Percentiles rank a stretch among this genome's conserved stretches.
phyloP scores from a whole-genome alignment of 1,284 basidiomycete species.

The Phlebopus sp. region DNA sequence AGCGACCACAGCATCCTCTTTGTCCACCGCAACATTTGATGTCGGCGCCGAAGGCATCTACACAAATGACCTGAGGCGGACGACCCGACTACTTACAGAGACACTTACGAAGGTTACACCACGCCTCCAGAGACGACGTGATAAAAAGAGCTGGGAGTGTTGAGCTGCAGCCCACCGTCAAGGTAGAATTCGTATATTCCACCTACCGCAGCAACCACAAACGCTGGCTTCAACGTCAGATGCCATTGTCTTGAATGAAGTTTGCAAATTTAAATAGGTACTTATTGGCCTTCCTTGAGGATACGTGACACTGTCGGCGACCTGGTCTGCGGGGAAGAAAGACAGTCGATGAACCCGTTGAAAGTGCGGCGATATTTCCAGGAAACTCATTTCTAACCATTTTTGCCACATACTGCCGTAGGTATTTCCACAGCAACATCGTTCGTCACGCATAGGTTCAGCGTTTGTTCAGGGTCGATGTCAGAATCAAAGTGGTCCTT shows the following conservation, averaged over 20 bases:
- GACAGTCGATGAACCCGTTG: no score
- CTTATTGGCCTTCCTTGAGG: no score
- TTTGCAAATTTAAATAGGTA: no score
- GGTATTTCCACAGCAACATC: no score
- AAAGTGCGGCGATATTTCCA: no score
- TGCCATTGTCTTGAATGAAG: constrained; percentile 18
- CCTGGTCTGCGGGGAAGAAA: no score
- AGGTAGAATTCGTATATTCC: neutral
- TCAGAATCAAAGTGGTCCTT: constrained; percentile 29
- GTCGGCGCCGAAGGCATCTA: constrained; percentile 26
- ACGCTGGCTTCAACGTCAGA: constrained; percentile 6
- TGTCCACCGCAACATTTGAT: constrained; percentile 25
- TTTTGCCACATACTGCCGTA: no score
- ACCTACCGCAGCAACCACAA: constrained; percentile 26
- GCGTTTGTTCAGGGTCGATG: constrained; percentile 9
- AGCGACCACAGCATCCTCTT: constrained; percentile 28
- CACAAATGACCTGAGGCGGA: neutral
- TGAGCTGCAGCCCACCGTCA: neutral
- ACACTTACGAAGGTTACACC: constrained; percentile 29
- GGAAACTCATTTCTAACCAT: no score
- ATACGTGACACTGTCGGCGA: no score
- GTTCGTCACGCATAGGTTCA: no score
- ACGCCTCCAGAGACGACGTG: constrained; percentile 17
- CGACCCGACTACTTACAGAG: neutral
- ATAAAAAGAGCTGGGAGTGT: constrained; percentile 15